Evolutionary conservation across 2,329 filamentous ascomycete genomes (phyloP).

Genomic region (Pestalotiopsis fici): DNA sequence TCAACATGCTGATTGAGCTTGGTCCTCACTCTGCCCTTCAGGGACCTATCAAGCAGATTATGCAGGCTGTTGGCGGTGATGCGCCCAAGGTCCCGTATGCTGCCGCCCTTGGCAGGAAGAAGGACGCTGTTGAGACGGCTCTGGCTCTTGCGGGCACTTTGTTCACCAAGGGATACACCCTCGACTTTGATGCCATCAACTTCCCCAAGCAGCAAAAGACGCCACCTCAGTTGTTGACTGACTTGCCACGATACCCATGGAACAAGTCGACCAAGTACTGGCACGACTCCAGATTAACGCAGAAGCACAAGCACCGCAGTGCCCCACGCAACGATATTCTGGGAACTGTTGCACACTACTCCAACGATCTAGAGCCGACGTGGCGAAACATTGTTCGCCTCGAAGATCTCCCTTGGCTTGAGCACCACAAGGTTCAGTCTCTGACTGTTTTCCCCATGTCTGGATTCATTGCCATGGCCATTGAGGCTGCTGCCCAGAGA

Average conservation of each 20-base stretch:
- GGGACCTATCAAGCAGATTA: constrained; percentile 51
- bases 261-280: constrained; percentile 47
- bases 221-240: constrained; percentile 36
- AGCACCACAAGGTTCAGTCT: constrained; percentile 59
- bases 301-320: constrained; percentile 40
- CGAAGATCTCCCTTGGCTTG: constrained; percentile 57
- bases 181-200: constrained; percentile 49
- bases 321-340: constrained; percentile 46
- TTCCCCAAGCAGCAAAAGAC: constrained; percentile 37
- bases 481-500: constrained; percentile 45
- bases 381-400: constrained; percentile 50
- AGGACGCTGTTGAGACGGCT: constrained; percentile 46
- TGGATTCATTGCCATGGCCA: constrained; percentile 52
- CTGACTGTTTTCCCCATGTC: constrained; percentile 56
- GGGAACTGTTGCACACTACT: constrained; percentile 44
- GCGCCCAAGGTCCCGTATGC: constrained; percentile 44
- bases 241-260: constrained; percentile 51
- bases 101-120: constrained; percentile 51
- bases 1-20: constrained; percentile 48
- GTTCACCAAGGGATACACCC: constrained; percentile 42
- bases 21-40: constrained; percentile 51
- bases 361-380: constrained; percentile 44
- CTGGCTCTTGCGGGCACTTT: constrained; percentile 45
- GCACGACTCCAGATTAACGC: constrained; percentile 46
- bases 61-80: constrained; percentile 43